Evolutionary conservation across 2,329 filamentous ascomycete species (phyloP), one percentile per base, ranked within the genome.

Genomic region (Alternaria arborescens): DNA sequence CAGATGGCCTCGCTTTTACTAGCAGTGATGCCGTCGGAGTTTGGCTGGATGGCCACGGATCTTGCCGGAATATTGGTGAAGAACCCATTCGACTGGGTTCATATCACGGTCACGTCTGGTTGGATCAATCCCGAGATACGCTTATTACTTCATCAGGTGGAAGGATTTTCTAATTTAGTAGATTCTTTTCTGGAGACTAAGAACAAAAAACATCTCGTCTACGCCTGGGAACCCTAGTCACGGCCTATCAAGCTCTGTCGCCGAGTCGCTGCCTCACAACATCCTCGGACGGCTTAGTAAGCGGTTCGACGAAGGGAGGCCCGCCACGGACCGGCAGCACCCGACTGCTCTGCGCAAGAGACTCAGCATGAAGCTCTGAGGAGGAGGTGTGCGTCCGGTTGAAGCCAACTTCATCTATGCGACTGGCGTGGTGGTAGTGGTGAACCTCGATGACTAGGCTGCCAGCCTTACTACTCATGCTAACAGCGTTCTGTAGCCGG

Each of bases 391-490:
- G 16, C 38, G 18, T 48, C 38, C 42, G 10, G 57, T 57, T 26
- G 28, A 34, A 5, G 54, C 43, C 28, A 61, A 50, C 50, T 28
- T 54, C 36, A 28, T 46, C 44, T 4, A n/a, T 20, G 50, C 20
- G 42, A 61, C 43, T 54, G 51, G 16, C 8, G 44, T 61, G 16
- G 58, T 61, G n/a, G 28, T 61, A 57, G 43, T 61, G 7, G 53
- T 61, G 10, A 42, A 61, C 48, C 26, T 54, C 22, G 10, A 61
- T 40, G 18, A 61, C 26, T 57, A 46, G 42, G 48, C 43, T 58
- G 30, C 55, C 46, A 52, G 55, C n/a, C 40, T 58, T 57, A 20
- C 53, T 57, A 14, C 36, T 61, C 12, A 34, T 48, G 22, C 43
- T 32, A 22, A 11, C 48, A 46, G 50, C 42, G 53, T 4, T 54